phyloP scores from a whole-genome alignment of 805 yeast genomes.

The Saturnispora kantuleensis region DNA sequence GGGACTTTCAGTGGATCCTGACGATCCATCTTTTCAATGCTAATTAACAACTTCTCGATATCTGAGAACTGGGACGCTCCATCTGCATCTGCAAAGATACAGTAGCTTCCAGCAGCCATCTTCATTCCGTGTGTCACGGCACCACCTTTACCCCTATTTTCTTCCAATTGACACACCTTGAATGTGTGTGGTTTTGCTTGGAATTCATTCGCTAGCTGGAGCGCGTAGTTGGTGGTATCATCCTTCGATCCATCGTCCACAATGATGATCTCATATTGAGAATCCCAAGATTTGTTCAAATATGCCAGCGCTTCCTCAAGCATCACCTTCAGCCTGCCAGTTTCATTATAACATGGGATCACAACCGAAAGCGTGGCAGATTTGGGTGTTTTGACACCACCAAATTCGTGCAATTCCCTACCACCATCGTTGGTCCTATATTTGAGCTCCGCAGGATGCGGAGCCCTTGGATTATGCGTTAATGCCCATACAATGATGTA shows the following conservation, averaged over 20 bases:
- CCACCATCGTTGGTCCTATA: slow-evolving; percentile 41
- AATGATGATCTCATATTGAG: slow-evolving; percentile 63
- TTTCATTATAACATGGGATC: slow-evolving; percentile 91
- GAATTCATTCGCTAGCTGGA: slow-evolving; percentile 45
- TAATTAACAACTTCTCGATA: slow-evolving; percentile 38
- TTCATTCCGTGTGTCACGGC: slow-evolving; percentile 92
- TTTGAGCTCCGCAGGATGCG: slow-evolving; percentile 41
- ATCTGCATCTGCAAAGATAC: slow-evolving; percentile 93
- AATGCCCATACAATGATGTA: slow-evolving; percentile 30
- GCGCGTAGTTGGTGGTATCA: slow-evolving; percentile 63
- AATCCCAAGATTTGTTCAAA: slow-evolving; percentile 27
- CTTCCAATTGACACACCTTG: slow-evolving; percentile 57
- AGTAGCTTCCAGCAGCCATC: slow-evolving; percentile 59
- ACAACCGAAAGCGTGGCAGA: slow-evolving; percentile 49
- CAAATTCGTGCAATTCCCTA: slow-evolving; percentile 30
- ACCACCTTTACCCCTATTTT: slow-evolving; percentile 92
- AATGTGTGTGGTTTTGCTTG: slow-evolving; percentile 46
- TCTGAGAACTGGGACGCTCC: slow-evolving; percentile 86
- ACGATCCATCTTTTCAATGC: slow-evolving; percentile 27
- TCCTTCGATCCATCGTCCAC: slow-evolving; percentile 92
- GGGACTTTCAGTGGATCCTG: slow-evolving; percentile 26
- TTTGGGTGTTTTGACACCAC: slow-evolving; percentile 17
- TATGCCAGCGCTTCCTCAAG: slow-evolving; percentile 56
- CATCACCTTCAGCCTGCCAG: slow-evolving; percentile 59
- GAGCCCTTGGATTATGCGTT: slow-evolving; percentile 55